phyloP scores from a whole-genome alignment of 2,329 filamentous ascomycete species.

The Nothomitra cinnamomea region DNA sequence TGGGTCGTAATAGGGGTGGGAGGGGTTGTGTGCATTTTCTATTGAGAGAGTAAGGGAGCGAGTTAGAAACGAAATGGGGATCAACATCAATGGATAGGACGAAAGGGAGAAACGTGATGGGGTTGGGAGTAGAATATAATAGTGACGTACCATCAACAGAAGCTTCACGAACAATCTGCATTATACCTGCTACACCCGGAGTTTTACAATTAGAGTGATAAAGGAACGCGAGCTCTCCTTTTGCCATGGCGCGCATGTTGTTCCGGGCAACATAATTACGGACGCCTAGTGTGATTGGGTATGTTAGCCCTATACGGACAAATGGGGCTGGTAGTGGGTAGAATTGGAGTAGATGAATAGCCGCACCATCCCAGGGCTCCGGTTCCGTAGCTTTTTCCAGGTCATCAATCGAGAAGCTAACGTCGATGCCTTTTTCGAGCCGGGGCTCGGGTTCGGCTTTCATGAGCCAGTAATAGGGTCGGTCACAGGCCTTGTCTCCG shows the following conservation, averaged over 20 bases:
- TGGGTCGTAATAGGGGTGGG: conserved; percentile 68
- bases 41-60: conserved; percentile 6
- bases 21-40: conserved; percentile 55
- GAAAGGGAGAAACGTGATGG: too few species aligned
- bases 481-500: neutral
- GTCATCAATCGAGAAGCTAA: conserved; percentile 90
- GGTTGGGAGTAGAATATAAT: too few species aligned
- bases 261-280: conserved; percentile 50
- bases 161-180: conserved; percentile 78
- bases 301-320: too few species aligned
- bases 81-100: conserved; percentile 1
- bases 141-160: conserved; percentile 52
- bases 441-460: conserved; percentile 82
- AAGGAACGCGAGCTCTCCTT: conserved; percentile 86
- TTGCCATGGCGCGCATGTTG: conserved; percentile 80
- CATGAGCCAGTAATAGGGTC: conserved; percentile 52
- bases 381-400: conserved; percentile 53
- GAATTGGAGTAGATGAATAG: neutral
- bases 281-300: conserved; percentile 5
- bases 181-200: conserved; percentile 70
- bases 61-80: too few species aligned
- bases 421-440: conserved; percentile 71
- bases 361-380: conserved; percentile 74
- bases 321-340: conserved; percentile 10
- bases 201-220: conserved; percentile 91